Conservation (phyloP, 2,329 filamentous ascomycete species). For the Ophiosphaerella korrae region DNA sequence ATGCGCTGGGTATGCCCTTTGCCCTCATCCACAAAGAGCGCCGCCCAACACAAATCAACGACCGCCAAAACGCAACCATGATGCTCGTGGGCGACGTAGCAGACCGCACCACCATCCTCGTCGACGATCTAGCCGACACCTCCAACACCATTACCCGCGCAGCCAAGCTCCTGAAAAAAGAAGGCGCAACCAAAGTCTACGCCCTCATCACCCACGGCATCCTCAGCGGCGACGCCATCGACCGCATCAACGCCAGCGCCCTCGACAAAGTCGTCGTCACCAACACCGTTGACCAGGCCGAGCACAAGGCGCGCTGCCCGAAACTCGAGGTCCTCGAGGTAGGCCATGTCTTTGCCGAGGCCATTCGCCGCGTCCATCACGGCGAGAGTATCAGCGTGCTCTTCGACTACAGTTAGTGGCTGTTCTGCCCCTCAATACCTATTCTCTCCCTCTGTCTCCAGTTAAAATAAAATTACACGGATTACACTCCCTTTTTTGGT, state of each 20-base stretch:
- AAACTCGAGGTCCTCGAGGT: constrained; percentile 94
- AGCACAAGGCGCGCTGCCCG: constrained; percentile 76
- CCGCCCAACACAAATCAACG: constrained; percentile 82
- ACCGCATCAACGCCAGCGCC: constrained; percentile 88
- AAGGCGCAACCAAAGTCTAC: constrained; percentile 85
- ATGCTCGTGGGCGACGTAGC: constrained; percentile 90
- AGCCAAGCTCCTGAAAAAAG: constrained; percentile 94
- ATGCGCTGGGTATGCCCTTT: constrained; percentile 91
- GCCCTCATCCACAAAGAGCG: constrained; percentile 98
- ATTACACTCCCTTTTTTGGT: no score
- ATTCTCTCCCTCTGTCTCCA: no score
- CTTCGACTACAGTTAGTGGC: constrained; percentile 76
- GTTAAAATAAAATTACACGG: no score
- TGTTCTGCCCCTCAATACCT: not conserved
- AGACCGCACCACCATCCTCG: constrained; percentile 81
- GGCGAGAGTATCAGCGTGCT: constrained; percentile 97
- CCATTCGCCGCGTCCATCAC: constrained; percentile 93
- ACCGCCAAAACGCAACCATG: constrained; percentile 83
- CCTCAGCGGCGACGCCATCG: constrained; percentile 91
- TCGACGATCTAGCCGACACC: constrained; percentile 94
- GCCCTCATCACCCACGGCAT: constrained; percentile 94
- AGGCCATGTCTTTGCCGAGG: constrained; percentile 86
- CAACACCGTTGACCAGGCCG: constrained; percentile 88
- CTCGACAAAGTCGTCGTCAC: constrained; percentile 95
- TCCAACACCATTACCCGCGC: constrained; percentile 96